Evolutionary conservation across 768 basidiomycete genomes (phyloP).

Genomic region (Lactarius sanguifluus): DNA sequence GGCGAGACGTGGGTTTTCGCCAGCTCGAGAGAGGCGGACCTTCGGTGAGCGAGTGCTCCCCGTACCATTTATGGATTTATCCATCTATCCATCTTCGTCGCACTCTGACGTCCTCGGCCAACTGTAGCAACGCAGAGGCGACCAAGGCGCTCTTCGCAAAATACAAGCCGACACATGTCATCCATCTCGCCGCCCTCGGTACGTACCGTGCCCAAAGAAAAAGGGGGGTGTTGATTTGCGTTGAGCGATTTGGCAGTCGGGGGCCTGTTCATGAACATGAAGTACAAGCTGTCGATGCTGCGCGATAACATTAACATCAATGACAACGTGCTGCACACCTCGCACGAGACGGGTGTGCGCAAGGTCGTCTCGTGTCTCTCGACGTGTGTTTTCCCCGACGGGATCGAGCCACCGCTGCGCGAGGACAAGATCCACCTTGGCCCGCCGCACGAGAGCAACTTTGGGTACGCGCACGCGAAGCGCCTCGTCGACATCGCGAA

Average conservation of each 20-base stretch:
- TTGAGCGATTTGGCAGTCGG: constrained; percentile 57
- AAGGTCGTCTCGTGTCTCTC: constrained; percentile 95
- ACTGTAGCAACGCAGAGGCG: constrained; percentile 60
- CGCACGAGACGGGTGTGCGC: constrained; percentile 58
- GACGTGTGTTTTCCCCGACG: constrained; percentile 96
- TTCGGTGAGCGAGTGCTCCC: constrained; percentile 60
- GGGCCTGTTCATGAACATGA: constrained; percentile 94
- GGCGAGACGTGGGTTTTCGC: constrained; percentile 89
- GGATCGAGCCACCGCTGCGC: constrained; percentile 87
- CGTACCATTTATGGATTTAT: too few relatives aligned
- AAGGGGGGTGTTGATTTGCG: neutral
- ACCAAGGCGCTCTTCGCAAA: constrained; percentile 79
- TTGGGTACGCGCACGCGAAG: constrained; percentile 95
- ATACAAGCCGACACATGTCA: constrained; percentile 93
- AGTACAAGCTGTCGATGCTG: constrained; percentile 90
- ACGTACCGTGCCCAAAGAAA: constrained; percentile 29
- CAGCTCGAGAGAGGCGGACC: constrained; percentile 74
- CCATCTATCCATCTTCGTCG: neutral
- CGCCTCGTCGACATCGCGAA: constrained; percentile 94
- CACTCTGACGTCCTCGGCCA: constrained; percentile 70
- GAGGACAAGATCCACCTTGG: constrained; percentile 91
- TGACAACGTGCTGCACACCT: constrained; percentile 82
- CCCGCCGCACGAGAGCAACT: constrained; percentile 91
- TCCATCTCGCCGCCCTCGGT: constrained; percentile 93
- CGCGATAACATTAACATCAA: constrained; percentile 95